Conservation (phyloP, 2,329 filamentous ascomycete species). For the Ascochyta lentis region DNA sequence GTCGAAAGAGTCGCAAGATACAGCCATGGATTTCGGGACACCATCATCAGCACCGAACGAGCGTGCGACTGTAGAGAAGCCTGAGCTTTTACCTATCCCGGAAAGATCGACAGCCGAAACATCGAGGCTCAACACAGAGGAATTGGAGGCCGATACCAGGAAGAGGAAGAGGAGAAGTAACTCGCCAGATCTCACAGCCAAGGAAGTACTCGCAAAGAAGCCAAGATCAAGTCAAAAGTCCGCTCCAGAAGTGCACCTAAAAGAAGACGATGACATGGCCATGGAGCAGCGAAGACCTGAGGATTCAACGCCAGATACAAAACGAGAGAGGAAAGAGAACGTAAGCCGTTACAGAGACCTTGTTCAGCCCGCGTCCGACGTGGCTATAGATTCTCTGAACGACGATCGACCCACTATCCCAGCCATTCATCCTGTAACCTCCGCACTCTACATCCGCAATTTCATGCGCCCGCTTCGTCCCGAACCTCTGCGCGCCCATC, state of each 20-base stretch:
- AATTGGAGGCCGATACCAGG: constrained; percentile 46
- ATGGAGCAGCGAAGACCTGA: constrained; percentile 39
- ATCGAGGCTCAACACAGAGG: constrained; percentile 46
- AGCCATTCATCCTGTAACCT: constrained; percentile 52
- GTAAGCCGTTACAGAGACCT: constrained; percentile 45
- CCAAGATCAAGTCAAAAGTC: constrained; percentile 48
- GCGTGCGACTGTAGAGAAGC: constrained; percentile 41
- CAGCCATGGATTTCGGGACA: constrained; percentile 15
- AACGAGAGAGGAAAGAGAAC: constrained; percentile 39
- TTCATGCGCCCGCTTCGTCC: constrained; percentile 86
- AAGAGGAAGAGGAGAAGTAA: constrained; percentile 53
- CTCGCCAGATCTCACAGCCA: constrained; percentile 44
- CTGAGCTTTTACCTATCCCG: constrained; percentile 34
- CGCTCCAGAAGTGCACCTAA: constrained; percentile 35
- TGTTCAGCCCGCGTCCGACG: constrained; percentile 27
- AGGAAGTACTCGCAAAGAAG: constrained; percentile 54
- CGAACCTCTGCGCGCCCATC: constrained; percentile 69
- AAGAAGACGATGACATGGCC: constrained; percentile 40
- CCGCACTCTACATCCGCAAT: constrained; percentile 80
- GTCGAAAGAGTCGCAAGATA: constrained; percentile 7
- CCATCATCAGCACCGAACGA: constrained; percentile 34
- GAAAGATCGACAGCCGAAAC: constrained; percentile 40
- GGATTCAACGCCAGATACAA: constrained; percentile 14
- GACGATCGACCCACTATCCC: constrained; percentile 45
- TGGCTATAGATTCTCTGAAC: constrained; percentile 22